Evolutionary conservation across 768 basidiomycete species (phyloP), one percentile per base, ranked within the genome.

Genomic region (Tricholoma matsutake): DNA sequence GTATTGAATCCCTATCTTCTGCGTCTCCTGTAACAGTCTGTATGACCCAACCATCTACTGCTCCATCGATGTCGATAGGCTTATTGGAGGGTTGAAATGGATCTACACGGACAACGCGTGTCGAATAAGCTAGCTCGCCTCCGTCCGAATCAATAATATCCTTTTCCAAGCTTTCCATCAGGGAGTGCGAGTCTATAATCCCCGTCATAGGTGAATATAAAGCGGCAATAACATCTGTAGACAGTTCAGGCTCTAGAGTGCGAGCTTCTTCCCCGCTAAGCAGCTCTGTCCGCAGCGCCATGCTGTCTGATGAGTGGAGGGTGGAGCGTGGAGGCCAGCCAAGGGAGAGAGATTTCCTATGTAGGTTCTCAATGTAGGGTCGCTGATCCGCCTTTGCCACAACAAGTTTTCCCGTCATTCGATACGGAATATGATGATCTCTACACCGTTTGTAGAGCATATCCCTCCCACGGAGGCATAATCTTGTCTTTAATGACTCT

Each of bases 151-250:
- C 87, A 16, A 75, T 72, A 57, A 98, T 86, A 57, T 97, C 92
- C 67, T 81, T 83, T 71, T 96, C 94, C 54, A 98, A 75, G 63
- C 85, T 86, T 67, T 86, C 81, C 86, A 98, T 92, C 57, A 96
- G 76, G 4, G 84, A 71, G 76, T 96, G 93, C 0, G 92, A 91
- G 72, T 96, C 90, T 0, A 98, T 73, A 62, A 98, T 96, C 2
- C 97, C 97, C 0, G 95, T 96, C 67, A 87, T 85, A 8, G 91
- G 89, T 58, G 88, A 91, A 81, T 87, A 88, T 29, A 99, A 72
- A 2, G 94, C 94, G 8, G 80, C 81, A 0, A 78, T 76, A 58
- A 98, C 91, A 47, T 86, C 78, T 7, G 71, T 64, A 0, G 89
- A 87, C n/a, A 99, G 76, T 67, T 91, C 85, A 0, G 96, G 96